A percentile compares a stretch with the other conserved stretches of the same genome.
These are phyloP conservation scores for Babjeviella inositovora DNA, from an alignment of 805 yeast genomes.

Conservation along the genomic window DNA sequence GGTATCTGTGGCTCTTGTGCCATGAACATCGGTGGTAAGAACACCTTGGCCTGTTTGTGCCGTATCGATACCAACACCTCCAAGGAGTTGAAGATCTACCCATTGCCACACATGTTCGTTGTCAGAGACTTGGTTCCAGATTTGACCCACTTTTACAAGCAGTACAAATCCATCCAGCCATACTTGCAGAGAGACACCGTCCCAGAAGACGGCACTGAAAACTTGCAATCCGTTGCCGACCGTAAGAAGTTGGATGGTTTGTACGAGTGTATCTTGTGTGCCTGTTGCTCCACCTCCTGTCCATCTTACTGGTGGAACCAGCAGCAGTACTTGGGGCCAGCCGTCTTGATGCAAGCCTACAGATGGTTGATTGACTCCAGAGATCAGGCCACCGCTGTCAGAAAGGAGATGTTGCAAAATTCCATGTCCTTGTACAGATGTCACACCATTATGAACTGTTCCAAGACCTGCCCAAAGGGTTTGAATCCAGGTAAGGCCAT, in stretches of 20 bases:
- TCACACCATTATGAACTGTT: constrained; percentile 98
- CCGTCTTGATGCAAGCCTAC: constrained; percentile 97
- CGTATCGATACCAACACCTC: constrained; percentile 69
- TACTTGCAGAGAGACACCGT: constrained; percentile 69
- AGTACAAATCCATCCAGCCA: constrained; percentile 96
- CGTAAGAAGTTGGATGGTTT: constrained; percentile 93
- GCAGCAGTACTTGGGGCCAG: constrained; percentile 97
- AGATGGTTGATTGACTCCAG: constrained; percentile 97
- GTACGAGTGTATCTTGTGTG: constrained; percentile 95
- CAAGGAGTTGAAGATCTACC: constrained; percentile 79
- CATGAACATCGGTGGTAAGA: constrained; percentile 96
- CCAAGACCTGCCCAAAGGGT: constrained; percentile 96
- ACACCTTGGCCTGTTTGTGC: constrained; percentile 94
- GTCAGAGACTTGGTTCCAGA: constrained; percentile 97
- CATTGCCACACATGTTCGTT: constrained; percentile 95
- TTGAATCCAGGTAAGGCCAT: constrained; percentile 96
- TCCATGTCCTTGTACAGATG: constrained; percentile 97
- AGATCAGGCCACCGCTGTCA: constrained; percentile 71
- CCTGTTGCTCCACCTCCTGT: constrained; percentile 97
- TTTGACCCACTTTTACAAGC: constrained; percentile 93
- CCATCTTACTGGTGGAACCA: constrained; percentile 99
- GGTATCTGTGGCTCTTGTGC: constrained; percentile 99
- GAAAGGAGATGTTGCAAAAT: constrained; percentile 87
- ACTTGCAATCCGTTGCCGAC: constrained; percentile 80
- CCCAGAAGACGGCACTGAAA: constrained; percentile 88